Conservation (phyloP, 179 eudicot species). For the Vitellaria paradoxa region DNA sequence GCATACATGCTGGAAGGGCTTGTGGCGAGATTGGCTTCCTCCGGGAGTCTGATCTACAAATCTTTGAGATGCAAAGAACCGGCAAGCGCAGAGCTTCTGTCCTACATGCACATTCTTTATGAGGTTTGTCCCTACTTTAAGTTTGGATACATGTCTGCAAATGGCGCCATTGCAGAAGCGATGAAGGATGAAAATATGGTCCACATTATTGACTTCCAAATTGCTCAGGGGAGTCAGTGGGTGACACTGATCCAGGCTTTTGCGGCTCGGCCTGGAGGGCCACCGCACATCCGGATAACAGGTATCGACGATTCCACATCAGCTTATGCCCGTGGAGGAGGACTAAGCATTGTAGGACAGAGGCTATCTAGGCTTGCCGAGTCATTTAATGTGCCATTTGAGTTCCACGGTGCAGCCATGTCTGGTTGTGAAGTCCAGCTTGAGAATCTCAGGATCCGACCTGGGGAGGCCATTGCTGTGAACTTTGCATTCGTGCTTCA, state of each 20-base stretch:
- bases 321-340: conserved; percentile 84
- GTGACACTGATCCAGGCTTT: conserved; percentile 86
- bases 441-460: conserved; percentile 44
- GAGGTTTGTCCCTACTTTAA: conserved; percentile 96
- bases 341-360: conserved; percentile 59
- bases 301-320: conserved; percentile 76
- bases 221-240: conserved; percentile 94
- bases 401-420: conserved; percentile 53
- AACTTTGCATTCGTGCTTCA: conserved; percentile 87
- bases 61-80: conserved; percentile 74
- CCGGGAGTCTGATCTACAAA: conserved; percentile 79
- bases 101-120: conserved; percentile 75
- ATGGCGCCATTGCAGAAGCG: conserved; percentile 94
- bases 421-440: conserved; percentile 42
- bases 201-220: conserved; percentile 85
- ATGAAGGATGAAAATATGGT: conserved; percentile 65
- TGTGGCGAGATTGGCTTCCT: conserved; percentile 72
- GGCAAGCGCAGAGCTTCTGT: conserved; percentile 64
- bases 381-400: conserved; percentile 75
- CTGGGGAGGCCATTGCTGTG: conserved; percentile 76
- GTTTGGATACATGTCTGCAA: conserved; percentile 96
- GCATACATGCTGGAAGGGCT: conserved; percentile 96
- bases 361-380: conserved; percentile 69
- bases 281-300: conserved; percentile 86
- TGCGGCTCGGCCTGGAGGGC: conserved; percentile 92